Base-by-base conservation (phyloP, 2,329 filamentous ascomycete species). In the Sporothrix brasiliensis region DNA sequence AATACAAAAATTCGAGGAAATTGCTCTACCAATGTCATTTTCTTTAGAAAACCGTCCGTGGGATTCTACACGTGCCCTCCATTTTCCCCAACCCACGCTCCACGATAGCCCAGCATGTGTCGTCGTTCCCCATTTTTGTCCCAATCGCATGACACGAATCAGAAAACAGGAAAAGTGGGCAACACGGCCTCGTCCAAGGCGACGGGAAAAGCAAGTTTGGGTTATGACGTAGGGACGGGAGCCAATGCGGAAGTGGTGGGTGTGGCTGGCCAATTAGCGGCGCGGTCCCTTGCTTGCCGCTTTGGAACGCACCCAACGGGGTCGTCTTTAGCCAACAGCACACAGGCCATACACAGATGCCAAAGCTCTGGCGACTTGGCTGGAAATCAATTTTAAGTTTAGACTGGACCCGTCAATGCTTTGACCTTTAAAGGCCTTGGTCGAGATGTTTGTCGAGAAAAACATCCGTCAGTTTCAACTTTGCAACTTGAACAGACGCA, bases 201-300 rank as follows among this genome's bases (percentile, higher is more conserved):
- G 27, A 53, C 65, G 50, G 65, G 49, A 67, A 19, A 52, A 66
- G 16, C 63, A 58, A 68, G 67, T 39, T 68, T 24, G 54, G 44
- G 21, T 39, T 44, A 68, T 68, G 67, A 68, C 67, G 67, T 68
- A 68, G 63, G 61, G 50, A 21, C 41, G 41, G 53, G 53, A 56
- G 24, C 52, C 58, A 69, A 65, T 69, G 68, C 60, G 58, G 47
- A 63, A 34, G 58, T 66, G 68, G 58, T n/a, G 68, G 66, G 58
- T 19, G 14, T 27, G 21, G 24, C n/a, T 14, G 50, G 30, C 68
- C 68, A 69, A 69, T 69, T n/a, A 69, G 58, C 16, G 19, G 53
- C 19, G 3, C 52, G 50, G 39, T 44, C 53, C 39, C 49, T 47
- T 66, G 63, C 44, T 14, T 53, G 16, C 63, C 47, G 61, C 44